phyloP scores from a whole-genome alignment of 176 grass and related monocot species.

The Chloris gayana region DNA sequence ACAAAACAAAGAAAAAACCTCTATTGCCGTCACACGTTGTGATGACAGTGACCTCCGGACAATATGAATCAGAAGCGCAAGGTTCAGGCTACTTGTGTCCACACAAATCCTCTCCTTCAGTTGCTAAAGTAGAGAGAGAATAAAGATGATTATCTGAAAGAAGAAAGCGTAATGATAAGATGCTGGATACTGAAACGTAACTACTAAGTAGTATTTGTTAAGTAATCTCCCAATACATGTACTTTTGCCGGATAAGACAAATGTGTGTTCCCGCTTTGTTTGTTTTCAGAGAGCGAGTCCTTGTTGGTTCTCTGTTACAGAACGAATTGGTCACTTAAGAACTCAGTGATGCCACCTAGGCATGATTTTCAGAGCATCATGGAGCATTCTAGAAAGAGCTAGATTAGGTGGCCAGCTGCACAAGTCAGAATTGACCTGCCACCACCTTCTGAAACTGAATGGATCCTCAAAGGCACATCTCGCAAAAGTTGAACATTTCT shows the following conservation, averaged over 20 bases:
- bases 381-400: conserved; percentile 6
- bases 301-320: neutral
- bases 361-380: neutral
- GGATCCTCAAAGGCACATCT: neutral
- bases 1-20: too few relatives aligned
- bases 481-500: conserved; percentile 13
- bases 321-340: neutral
- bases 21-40: neutral
- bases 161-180: too few relatives aligned
- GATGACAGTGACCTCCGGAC: neutral
- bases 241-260: too few relatives aligned
- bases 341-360: neutral
- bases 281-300: neutral
- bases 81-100: too few relatives aligned
- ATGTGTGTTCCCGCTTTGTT: neutral
- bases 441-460: neutral
- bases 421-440: conserved; percentile 7
- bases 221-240: too few relatives aligned
- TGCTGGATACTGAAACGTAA: too few relatives aligned
- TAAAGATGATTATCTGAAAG: neutral
- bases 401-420: neutral
- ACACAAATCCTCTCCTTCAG: neutral
- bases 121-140: neutral
- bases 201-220: too few relatives aligned
- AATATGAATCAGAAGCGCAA: neutral